A percentile compares a stretch with the other conserved stretches of the same genome.
Evolutionary conservation across 495 filamentous ascomycete species (phyloP).

Genomic region (Penicillium roqueforti): DNA sequence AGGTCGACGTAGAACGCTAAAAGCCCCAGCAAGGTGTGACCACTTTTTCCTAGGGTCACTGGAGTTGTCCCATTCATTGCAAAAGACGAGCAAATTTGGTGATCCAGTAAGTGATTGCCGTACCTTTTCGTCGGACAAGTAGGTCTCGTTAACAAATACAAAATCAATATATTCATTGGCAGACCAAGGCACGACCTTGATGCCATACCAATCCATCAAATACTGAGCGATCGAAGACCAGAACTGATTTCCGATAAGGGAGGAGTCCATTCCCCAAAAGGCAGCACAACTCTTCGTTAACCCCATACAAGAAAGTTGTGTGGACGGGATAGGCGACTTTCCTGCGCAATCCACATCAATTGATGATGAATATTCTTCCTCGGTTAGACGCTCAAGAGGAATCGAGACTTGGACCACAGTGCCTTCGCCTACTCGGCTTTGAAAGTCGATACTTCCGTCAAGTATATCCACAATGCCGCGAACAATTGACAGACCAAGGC

Average conservation of each 20-base stretch:
- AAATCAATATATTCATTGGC: constrained; percentile 23
- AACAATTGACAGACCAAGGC: constrained; percentile 49
- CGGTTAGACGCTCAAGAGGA: constrained; percentile 30
- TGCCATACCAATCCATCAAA: constrained; percentile 38
- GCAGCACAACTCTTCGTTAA: constrained; percentile 18
- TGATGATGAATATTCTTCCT: constrained; percentile 3
- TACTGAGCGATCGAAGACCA: constrained; percentile 18
- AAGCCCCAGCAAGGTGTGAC: constrained; percentile 21
- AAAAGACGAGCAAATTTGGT: constrained; percentile 22
- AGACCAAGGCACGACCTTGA: constrained; percentile 30
- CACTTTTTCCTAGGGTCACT: constrained; percentile 13
- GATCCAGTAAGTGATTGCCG: constrained; percentile 12
- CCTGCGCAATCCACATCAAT: too few relatives aligned
- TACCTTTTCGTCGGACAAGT: constrained; percentile 10
- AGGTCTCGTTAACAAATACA: constrained; percentile 33
- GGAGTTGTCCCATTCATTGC: constrained; percentile 16
- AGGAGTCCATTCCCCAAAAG: constrained; percentile 17
- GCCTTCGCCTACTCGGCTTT: constrained; percentile 43
- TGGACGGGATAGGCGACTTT: too few relatives aligned
- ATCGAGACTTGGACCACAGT: constrained; percentile 46
- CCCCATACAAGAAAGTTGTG: too few relatives aligned
- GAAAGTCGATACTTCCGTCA: constrained; percentile 44
- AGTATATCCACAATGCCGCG: constrained; percentile 46
- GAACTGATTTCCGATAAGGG: not conserved
- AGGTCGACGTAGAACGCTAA: constrained; percentile 42